A percentile compares a stretch with the other conserved stretches of the same genome.
phyloP scores from a whole-genome alignment of 2,329 filamentous ascomycete genomes.

The Aspergillus sp. region DNA sequence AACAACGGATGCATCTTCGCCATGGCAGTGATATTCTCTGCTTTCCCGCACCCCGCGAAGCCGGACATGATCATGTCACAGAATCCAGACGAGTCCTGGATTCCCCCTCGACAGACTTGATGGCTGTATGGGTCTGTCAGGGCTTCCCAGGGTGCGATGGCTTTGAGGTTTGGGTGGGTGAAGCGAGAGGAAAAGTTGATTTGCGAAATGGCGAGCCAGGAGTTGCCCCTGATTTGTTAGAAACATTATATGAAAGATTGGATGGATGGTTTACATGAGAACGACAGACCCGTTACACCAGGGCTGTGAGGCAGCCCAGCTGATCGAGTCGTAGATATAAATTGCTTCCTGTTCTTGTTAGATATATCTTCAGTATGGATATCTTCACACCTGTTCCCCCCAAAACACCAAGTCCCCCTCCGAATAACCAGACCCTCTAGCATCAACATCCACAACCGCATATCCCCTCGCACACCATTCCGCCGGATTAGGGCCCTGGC shows the following conservation, averaged over 20 bases:
- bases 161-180: slow-evolving; percentile 12
- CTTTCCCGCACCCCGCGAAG: slow-evolving; percentile 6
- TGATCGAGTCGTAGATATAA: slow-evolving; percentile 22
- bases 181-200: slow-evolving; percentile 9
- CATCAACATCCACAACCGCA: slow-evolving; percentile 26
- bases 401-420: slow-evolving; percentile 20
- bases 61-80: slow-evolving; percentile 7
- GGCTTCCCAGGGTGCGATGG: slow-evolving; percentile 18
- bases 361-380: background rate
- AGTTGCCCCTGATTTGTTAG: slow-evolving; percentile 8
- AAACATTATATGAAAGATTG: background rate
- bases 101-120: slow-evolving; percentile 12
- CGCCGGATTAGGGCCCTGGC: slow-evolving; percentile 18
- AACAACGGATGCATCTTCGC: slow-evolving; percentile 8
- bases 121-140: slow-evolving; percentile 13
- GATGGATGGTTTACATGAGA: slow-evolving; percentile 3
- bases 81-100: slow-evolving; percentile 9
- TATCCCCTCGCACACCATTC: slow-evolving; percentile 25
- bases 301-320: slow-evolving; percentile 12
- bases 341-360: slow-evolving; percentile 12
- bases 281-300: slow-evolving; percentile 19
- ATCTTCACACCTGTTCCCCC: slow-evolving; percentile 9
- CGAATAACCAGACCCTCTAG: slow-evolving; percentile 20
- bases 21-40: slow-evolving; percentile 12
- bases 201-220: slow-evolving; percentile 10